phyloP scores from a whole-genome alignment of 768 basidiomycete species.

The Kwoniella europaea region DNA sequence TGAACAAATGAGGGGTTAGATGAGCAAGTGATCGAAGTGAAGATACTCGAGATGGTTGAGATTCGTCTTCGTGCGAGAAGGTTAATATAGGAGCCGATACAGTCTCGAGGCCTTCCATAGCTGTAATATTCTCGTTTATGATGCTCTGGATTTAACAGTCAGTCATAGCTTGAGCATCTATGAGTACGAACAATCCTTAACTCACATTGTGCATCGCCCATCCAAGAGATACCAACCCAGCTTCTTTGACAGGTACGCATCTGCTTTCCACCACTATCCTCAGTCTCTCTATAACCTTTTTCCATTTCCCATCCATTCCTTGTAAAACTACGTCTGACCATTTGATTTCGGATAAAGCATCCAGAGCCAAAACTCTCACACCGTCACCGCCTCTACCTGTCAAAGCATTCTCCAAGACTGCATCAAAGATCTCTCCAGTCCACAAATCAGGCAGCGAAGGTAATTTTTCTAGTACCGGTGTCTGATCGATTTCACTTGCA shows the following conservation, averaged over 20 bases:
- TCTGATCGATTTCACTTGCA: slow-evolving; percentile 19
- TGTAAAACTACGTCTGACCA: slow-evolving; percentile 3
- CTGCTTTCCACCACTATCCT: not conserved
- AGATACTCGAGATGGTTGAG: slow-evolving; percentile 39
- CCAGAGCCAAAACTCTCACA: slow-evolving; percentile 26
- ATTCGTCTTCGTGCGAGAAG: slow-evolving; percentile 25
- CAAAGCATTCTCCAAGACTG: slow-evolving; percentile 23
- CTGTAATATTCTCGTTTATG: not conserved
- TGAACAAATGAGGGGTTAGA: slow-evolving; percentile 11
- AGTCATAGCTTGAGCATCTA: not conserved
- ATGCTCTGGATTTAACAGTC: not conserved
- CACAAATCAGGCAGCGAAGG: not conserved
- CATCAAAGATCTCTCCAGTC: slow-evolving; percentile 15
- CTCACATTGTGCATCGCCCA: slow-evolving; percentile 26
- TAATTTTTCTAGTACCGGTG: slow-evolving; percentile 19
- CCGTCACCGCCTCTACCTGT: slow-evolving; percentile 12
- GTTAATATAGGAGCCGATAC: not conserved
- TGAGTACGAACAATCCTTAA: not conserved
- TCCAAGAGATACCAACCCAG: slow-evolving; percentile 34
- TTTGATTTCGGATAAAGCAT: slow-evolving; percentile 16
- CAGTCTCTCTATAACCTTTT: not conserved
- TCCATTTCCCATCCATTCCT: not conserved
- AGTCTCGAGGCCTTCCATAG: not conserved
- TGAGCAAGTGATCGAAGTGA: slow-evolving; percentile 34
- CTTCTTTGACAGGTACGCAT: slow-evolving; percentile 44